phyloP scores from a whole-genome alignment of 1,139 yeast species.

The Hyphopichia pseudoburtonii region DNA sequence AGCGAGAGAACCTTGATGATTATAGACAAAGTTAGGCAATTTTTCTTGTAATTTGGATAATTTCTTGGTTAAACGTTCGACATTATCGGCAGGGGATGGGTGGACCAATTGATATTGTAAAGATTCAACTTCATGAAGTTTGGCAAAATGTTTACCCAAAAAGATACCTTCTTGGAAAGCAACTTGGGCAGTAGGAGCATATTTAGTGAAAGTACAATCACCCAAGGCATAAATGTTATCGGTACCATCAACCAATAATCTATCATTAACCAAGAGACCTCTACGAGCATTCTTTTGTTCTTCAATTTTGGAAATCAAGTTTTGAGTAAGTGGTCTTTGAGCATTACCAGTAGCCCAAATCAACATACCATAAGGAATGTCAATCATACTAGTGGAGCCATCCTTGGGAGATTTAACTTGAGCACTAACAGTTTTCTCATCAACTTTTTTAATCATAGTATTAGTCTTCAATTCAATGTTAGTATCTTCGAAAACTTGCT shows the following conservation, averaged over 20 bases:
- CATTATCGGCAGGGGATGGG: constrained; percentile 31
- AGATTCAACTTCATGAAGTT: constrained; percentile 66
- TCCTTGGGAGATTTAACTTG: constrained; percentile 63
- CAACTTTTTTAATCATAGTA: constrained; percentile 87
- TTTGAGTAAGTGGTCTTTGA: constrained; percentile 73
- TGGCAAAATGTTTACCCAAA: constrained; percentile 71
- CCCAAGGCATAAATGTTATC: constrained; percentile 86
- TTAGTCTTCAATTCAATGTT: constrained; percentile 75
- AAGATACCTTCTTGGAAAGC: constrained; percentile 93
- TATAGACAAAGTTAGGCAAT: constrained; percentile 60
- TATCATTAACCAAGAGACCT: constrained; percentile 83
- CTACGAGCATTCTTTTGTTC: constrained; percentile 88
- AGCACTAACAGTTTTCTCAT: constrained; percentile 65
- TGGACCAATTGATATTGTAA: constrained; percentile 43
- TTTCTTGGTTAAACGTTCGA: constrained; percentile 41
- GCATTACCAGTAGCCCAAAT: constrained; percentile 99
- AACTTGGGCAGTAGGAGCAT: constrained; percentile 96
- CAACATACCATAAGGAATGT: constrained; percentile 81
- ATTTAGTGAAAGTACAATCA: constrained; percentile 89
- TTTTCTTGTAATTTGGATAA: constrained; percentile 42
- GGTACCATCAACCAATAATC: constrained; percentile 80
- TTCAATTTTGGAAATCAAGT: constrained; percentile 66
- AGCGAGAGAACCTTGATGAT: constrained; percentile 74
- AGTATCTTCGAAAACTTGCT: constrained; percentile 75
- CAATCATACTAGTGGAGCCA: constrained; percentile 56